Evolutionary conservation across 2,329 filamentous ascomycete species (phyloP).

Genomic region (Seiridium unicorne): DNA sequence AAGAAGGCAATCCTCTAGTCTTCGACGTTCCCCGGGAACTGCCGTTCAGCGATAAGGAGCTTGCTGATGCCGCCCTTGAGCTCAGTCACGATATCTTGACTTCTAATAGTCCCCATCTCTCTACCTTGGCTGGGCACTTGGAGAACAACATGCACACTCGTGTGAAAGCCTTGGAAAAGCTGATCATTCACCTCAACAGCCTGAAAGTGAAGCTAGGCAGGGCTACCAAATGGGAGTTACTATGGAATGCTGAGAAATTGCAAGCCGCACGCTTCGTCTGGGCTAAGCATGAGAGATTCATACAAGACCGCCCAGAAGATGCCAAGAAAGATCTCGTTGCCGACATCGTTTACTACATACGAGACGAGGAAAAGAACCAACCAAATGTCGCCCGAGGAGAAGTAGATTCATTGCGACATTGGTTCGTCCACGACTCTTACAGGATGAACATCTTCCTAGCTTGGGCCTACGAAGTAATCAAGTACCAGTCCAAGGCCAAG

Average conservation of each 20-base stretch:
- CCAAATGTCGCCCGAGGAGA: slow-evolving; percentile 65
- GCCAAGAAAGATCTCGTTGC: slow-evolving; percentile 70
- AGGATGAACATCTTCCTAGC: slow-evolving; percentile 73
- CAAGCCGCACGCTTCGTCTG: slow-evolving; percentile 77
- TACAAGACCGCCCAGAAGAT: slow-evolving; percentile 55
- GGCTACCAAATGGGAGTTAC: slow-evolving; percentile 70
- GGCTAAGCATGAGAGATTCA: slow-evolving; percentile 73
- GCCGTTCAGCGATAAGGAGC: slow-evolving; percentile 66
- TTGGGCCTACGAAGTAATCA: slow-evolving; percentile 76
- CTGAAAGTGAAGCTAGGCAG: slow-evolving; percentile 66
- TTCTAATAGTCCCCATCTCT: slow-evolving; percentile 73
- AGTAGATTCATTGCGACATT: slow-evolving; percentile 77
- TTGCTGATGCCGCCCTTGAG: slow-evolving; percentile 72
- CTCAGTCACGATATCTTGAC: slow-evolving; percentile 81
- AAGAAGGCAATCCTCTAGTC: slow-evolving; percentile 82
- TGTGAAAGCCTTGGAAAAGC: slow-evolving; percentile 69
- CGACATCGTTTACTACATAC: slow-evolving; percentile 73
- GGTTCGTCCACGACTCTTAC: slow-evolving; percentile 77
- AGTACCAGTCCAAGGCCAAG: slow-evolving; percentile 65
- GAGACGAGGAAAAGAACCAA: slow-evolving; percentile 72
- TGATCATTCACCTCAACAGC: slow-evolving; percentile 69
- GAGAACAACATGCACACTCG: slow-evolving; percentile 78
- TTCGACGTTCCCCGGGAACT: slow-evolving; percentile 69
- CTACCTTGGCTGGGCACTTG: slow-evolving; percentile 70
- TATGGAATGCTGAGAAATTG: slow-evolving; percentile 92